Percentiles rank a stretch among this genome's conserved stretches.
Conservation (phyloP, 768 basidiomycete genomes). For the Rhodotorula toruloides region DNA sequence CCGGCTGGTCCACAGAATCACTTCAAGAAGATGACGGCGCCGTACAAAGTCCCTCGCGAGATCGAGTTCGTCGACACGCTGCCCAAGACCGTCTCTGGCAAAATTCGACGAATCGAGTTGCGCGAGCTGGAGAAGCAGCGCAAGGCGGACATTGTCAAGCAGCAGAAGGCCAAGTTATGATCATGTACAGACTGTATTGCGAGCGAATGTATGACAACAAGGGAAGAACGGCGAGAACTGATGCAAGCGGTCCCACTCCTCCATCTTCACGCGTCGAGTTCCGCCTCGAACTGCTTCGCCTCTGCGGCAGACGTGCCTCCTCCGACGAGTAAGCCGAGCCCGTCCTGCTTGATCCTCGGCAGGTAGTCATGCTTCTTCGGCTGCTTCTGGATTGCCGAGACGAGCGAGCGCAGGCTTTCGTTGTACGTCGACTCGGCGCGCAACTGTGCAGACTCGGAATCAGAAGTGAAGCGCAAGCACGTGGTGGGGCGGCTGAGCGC, state of each 20-base stretch:
- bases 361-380: conserved; percentile 25
- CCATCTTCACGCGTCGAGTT: not conserved
- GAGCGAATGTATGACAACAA: not conserved
- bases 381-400: not conserved
- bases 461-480: not conserved
- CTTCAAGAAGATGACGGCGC: conserved; percentile 22
- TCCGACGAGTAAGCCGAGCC: not conserved
- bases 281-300: conserved; percentile 11
- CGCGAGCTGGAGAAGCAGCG: conserved; percentile 27
- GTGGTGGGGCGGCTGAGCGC: conserved; percentile 33
- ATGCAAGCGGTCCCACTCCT: not conserved
- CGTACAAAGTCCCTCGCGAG: conserved; percentile 37
- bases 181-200: not conserved
- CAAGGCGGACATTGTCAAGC: conserved; percentile 27
- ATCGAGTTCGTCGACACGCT: conserved; percentile 15
- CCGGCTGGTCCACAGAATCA: not conserved
- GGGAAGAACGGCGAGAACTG: too few relatives aligned
- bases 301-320: not conserved
- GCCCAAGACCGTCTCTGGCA: conserved; percentile 35
- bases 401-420: not conserved
- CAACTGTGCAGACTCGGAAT: not conserved
- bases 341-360: not conserved
- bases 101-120: conserved; percentile 33
- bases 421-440: conserved; percentile 1
- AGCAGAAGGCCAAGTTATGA: conserved; percentile 26